phyloP scores from a whole-genome alignment of 2,329 filamentous ascomycete genomes.

The Talaromyces islandicus region DNA sequence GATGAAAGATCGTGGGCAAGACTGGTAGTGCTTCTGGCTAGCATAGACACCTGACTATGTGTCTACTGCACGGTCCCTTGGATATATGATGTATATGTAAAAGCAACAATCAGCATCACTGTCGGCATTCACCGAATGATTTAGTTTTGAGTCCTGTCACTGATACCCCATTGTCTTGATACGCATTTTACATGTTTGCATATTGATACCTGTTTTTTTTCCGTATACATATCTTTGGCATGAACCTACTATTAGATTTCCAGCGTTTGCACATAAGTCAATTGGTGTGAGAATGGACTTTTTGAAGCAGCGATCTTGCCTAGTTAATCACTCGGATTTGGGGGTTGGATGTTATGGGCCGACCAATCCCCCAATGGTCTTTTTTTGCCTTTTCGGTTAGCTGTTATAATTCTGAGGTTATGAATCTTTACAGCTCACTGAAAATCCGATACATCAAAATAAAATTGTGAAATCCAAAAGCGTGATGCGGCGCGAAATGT shows the following conservation, averaged over 20 bases:
- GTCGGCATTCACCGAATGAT: slow-evolving; percentile 1
- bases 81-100: neutral
- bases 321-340: too few relatives aligned
- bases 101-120: neutral
- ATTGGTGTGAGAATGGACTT: neutral
- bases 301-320: neutral
- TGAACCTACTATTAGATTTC: neutral
- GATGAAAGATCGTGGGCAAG: slow-evolving; percentile 40
- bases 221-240: slow-evolving; percentile 2
- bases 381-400: too few relatives aligned
- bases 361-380: too few relatives aligned
- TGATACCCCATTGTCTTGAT: slow-evolving; percentile 8
- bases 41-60: neutral
- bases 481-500: neutral
- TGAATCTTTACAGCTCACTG: neutral
- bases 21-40: slow-evolving; percentile 27
- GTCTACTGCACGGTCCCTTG: neutral
- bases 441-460: neutral
- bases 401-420: too few relatives aligned
- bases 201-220: neutral
- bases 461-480: neutral
- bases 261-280: neutral
- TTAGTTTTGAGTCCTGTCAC: slow-evolving; percentile 5
- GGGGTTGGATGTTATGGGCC: too few relatives aligned
- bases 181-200: neutral